phyloP scores from a whole-genome alignment of 768 basidiomycete species.

The Boletus rex-veris region DNA sequence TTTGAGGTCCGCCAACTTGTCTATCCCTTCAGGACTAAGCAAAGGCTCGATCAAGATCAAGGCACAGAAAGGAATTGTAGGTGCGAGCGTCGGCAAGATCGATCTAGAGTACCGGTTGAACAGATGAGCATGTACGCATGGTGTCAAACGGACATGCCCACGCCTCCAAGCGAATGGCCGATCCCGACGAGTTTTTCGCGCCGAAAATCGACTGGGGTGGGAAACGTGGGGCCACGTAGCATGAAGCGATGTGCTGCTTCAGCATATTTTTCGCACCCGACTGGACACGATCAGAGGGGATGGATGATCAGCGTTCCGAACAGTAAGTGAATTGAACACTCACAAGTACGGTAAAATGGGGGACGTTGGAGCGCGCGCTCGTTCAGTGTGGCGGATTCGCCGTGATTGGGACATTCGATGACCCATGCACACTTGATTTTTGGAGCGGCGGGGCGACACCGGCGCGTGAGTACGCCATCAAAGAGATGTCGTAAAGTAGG shows the following conservation, averaged over 20 bases:
- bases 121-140: neutral
- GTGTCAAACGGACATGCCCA: conserved; percentile 47
- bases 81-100: conserved; percentile 48
- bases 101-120: conserved; percentile 36
- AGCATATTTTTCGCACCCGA: conserved; percentile 64
- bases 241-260: conserved; percentile 57
- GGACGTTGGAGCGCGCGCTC: conserved; percentile 40
- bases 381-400: conserved; percentile 56
- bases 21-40: conserved; percentile 48
- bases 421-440: conserved; percentile 49
- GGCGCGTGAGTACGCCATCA: conserved; percentile 14
- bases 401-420: conserved; percentile 73
- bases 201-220: conserved; percentile 45
- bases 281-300: conserved; percentile 29
- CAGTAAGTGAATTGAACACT: conserved; percentile 12
- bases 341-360: conserved; percentile 47
- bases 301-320: neutral
- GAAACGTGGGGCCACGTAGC: conserved; percentile 36
- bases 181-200: conserved; percentile 55
- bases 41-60: conserved; percentile 65
- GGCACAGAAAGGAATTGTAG: conserved; percentile 43
- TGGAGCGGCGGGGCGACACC: neutral
- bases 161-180: conserved; percentile 67
- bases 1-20: conserved; percentile 42
- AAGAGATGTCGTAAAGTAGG: conserved; percentile 54